Base-by-base conservation (phyloP, 2,329 filamentous ascomycete genomes). In the Orbilia ellipsospora region DNA sequence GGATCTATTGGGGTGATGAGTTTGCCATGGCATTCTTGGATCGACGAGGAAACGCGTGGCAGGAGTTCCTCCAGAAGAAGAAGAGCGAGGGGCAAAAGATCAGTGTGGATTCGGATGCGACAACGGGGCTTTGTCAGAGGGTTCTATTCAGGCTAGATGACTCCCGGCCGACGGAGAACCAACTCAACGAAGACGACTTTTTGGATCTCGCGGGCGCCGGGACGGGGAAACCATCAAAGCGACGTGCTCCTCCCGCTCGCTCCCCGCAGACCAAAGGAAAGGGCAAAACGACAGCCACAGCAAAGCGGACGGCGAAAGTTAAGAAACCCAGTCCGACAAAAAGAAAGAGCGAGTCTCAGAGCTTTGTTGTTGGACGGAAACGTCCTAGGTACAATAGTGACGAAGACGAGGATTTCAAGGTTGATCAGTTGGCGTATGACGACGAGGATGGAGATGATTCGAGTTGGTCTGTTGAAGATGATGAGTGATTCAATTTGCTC, bases 131-230 rank as follows among this genome's bases (percentile, higher is more conserved):
- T 3, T 74, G 70, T n/a, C 63, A 74, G 26, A 68, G 52, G 13
- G 70, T 74, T 18, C 54, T 74, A 16, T 74, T 68, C 23, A 54
- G 70, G n/a, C 44, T 74, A 18, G 70, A 74, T 51, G 70, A 74
- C 23, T 74, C 70, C 18, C 51, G 70, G 28, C 70, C 70, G 12
- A 68, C 70, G n/a, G 70, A 52, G n/a, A 74, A 67, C 26, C 70
- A 74, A 28, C 70, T 74, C 18, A 67, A 56, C 5, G 70, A 74
- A 51, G 63, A 50, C 5, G 62, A 74, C 54, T 74, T 74, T 44
- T 59, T 74, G 31, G 70, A 74, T 45, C 40, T 66, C 18, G 26
- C 40, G 13, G 70, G 68, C 31, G 23, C 60, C 12, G 26, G 36
- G 13, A 45, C 7, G 7, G 45, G 54, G 15, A 26, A 44, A 15